Evolutionary conservation across 495 filamentous ascomycete genomes (phyloP), one percentile per base, ranked within the genome.

Genomic region (Penicillium angulare): DNA sequence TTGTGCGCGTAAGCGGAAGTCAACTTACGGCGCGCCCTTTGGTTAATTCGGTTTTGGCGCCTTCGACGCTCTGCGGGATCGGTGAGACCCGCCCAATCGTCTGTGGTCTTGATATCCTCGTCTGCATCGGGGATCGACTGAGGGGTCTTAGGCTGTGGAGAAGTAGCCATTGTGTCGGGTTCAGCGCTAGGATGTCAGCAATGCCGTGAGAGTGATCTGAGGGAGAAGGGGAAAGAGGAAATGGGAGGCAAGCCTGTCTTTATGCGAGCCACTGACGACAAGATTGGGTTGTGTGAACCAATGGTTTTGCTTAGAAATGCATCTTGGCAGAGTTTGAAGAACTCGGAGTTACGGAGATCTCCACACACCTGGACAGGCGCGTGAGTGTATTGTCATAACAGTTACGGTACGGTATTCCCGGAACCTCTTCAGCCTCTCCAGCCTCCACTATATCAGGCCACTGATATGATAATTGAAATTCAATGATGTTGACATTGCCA

Each of bases 21-120:
- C n/a, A 8, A 34, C 43, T 15, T 46, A 46, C 43, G 43, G 42
- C 59, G 66, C 16, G 73, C 72, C 40, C 73, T 55, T 53, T 78
- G 73, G 46, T 76, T 74, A 15, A 75, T 40, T 10, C 74, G 61
- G 53, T 78, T 78, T 54, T 78, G 74, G 24, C 65, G 52, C 36
- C 64, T 49, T 27, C 73, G 60, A 2, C 75, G 57, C 47, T 76
- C 73, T 32, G 62, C 63, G 2, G 65, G 57, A 41, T 73, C 69
- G 2, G 62, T 63, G 12, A 70, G 35, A 0, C 67, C 72, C 1
- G 61, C 50, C 75, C 75, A 75, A 27, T 72, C 64, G 47, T 78
- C 73, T 33, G 16, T 27, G 22, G 20, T 22, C 38, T 20, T 17
- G 18, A n/a, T n/a, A n/a, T n/a, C n/a, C n/a, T 17, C 16, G 2